Conservation (phyloP, 1,284 basidiomycete genomes). For the Malassezia vespertilionis region DNA sequence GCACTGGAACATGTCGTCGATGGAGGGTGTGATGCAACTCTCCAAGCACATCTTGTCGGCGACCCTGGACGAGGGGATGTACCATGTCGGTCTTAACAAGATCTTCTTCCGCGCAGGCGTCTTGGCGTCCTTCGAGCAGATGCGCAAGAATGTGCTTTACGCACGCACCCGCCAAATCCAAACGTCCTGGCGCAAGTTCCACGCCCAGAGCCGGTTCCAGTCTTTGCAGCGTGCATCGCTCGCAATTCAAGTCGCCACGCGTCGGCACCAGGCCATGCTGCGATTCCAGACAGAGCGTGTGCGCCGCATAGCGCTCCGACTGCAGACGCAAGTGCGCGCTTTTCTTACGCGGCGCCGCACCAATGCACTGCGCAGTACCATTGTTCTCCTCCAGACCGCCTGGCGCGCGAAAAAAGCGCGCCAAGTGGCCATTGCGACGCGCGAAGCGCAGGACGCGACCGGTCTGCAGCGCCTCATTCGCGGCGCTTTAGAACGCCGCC, state of each 20-base stretch:
- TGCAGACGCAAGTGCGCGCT: slow-evolving; percentile 65
- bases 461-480: slow-evolving; percentile 74
- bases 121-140: slow-evolving; percentile 88
- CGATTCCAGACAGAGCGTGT: slow-evolving; percentile 63
- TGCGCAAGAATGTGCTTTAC: slow-evolving; percentile 77
- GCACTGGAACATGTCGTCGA: slow-evolving; percentile 57
- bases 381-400: slow-evolving; percentile 69
- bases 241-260: slow-evolving; percentile 86
- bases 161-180: slow-evolving; percentile 85
- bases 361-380: slow-evolving; percentile 56
- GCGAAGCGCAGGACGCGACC: slow-evolving; percentile 60
- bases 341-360: slow-evolving; percentile 65
- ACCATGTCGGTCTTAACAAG: slow-evolving; percentile 91
- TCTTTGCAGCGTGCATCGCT: slow-evolving; percentile 64
- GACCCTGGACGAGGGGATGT: slow-evolving; percentile 89
- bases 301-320: slow-evolving; percentile 62
- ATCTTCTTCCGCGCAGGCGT: slow-evolving; percentile 99
- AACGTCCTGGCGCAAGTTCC: slow-evolving; percentile 81
- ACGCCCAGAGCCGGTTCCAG: slow-evolving; percentile 72
- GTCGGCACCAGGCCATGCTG: slow-evolving; percentile 65
- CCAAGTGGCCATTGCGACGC: slow-evolving; percentile 56
- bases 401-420: slow-evolving; percentile 72
- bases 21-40: slow-evolving; percentile 58
- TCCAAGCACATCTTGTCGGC: slow-evolving; percentile 73
- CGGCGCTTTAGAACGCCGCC: slow-evolving; percentile 61